Percentiles rank a stretch among this genome's conserved stretches.
Conservation (phyloP, 2,329 filamentous ascomycete species). For the Aspergillus fischeri region DNA sequence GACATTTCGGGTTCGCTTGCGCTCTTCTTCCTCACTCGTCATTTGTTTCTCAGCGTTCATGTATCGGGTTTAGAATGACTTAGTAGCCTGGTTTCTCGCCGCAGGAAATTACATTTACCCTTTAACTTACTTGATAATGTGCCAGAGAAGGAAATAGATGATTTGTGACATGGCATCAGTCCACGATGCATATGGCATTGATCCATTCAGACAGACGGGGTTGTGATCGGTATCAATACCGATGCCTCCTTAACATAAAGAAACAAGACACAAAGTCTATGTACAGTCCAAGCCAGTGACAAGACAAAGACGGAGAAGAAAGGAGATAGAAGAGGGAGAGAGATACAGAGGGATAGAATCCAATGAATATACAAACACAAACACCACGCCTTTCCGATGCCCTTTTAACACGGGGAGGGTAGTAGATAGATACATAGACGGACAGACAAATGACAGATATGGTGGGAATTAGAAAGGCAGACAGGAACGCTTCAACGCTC, state of each 20-base stretch:
- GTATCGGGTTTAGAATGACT: neutral
- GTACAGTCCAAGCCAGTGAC: neutral
- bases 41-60: neutral
- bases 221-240: neutral
- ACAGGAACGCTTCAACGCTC: constrained; percentile 10
- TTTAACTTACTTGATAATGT: neutral
- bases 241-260: neutral
- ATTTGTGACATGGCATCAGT: constrained; percentile 1
- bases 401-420: neutral
- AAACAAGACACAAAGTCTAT: constrained; percentile 1
- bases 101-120: neutral
- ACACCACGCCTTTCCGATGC: neutral
- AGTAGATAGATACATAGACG: neutral
- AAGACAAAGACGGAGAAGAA: neutral
- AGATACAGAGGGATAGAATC: neutral
- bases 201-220: neutral
- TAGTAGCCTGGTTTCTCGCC: too few species aligned
- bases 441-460: neutral
- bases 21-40: neutral
- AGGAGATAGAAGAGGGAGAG: neutral
- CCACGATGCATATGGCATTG: neutral
- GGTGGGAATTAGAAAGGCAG: neutral
- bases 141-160: neutral
- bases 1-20: neutral
- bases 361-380: neutral